These are phyloP conservation scores for Teratosphaeria nubilosa DNA, from an alignment of 2,329 filamentous ascomycete genomes.

Conservation along the genomic window DNA sequence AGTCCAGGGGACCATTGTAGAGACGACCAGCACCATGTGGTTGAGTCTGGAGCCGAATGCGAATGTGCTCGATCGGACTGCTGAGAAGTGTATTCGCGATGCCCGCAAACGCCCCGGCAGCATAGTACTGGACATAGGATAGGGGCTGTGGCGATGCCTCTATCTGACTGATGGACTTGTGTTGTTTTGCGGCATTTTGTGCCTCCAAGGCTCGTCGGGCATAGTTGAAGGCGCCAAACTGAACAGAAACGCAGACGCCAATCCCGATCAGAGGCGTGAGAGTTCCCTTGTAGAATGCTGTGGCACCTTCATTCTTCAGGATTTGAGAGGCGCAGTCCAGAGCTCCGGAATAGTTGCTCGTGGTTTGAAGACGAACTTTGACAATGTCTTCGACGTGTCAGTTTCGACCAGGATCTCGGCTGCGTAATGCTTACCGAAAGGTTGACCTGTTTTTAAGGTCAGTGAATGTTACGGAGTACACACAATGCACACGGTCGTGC, in stretches of 20 bases:
- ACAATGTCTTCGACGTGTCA: constrained; percentile 60
- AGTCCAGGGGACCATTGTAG: constrained; percentile 80
- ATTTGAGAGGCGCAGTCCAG: constrained; percentile 73
- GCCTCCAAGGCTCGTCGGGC: constrained; percentile 78
- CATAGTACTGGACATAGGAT: constrained; percentile 78
- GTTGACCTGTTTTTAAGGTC: constrained; percentile 42
- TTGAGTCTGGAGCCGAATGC: constrained; percentile 92
- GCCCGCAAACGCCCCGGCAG: constrained; percentile 83
- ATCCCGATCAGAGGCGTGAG: constrained; percentile 91
- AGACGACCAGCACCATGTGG: constrained; percentile 72
- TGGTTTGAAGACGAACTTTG: constrained; percentile 93
- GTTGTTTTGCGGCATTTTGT: constrained; percentile 45
- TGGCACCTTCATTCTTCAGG: constrained; percentile 73
- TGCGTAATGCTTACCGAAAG: constrained; percentile 44
- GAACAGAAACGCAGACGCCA: constrained; percentile 88
- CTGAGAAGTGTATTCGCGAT: constrained; percentile 82
- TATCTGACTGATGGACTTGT: constrained; percentile 24
- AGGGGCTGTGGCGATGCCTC: constrained; percentile 37
- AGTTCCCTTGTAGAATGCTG: constrained; percentile 97
- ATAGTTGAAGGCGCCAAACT: constrained; percentile 94
- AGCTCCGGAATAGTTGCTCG: constrained; percentile 68
- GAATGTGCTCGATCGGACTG: constrained; percentile 89
- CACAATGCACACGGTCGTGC: not conserved
- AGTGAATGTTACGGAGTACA: not conserved
- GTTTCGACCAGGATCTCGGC: not conserved